Evolutionary conservation across 352 stramenopile species (phyloP), one percentile per base, ranked within the genome.

Genomic region (Phytophthora rubi): DNA sequence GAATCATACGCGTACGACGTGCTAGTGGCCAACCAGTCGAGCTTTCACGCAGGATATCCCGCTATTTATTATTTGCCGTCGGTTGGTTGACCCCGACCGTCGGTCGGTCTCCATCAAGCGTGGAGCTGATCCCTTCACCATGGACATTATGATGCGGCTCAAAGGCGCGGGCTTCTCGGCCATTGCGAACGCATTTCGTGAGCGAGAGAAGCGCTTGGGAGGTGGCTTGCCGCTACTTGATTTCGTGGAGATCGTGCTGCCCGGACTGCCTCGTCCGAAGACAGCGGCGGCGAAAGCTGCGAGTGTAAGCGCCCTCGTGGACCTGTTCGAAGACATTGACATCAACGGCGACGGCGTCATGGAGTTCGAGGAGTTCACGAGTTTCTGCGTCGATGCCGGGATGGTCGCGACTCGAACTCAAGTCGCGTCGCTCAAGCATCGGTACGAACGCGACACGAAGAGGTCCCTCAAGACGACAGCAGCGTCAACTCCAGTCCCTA

Each of bases 351-450:
- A 97, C 42, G 87, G 88, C 6, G 77, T 77, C 3, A 90, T 95
- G 76, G 89, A 97, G 48, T 95, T 94, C 57, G 86, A 92, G 26
- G 89, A 97, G 69, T 94, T 96, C 59, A 95, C 89, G 47, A 92
- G 82, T 23, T 97, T 91, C 58, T 97, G 89, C 63, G 87, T 96
- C 10, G 89, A 95, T 57, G 88, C 87, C 12, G 89, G 89, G 5
- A 95, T 96, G 84, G 76, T 93, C 37, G 85, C 88, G 7, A 92
- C 82, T 16, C 71, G 88, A 39, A 54, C 58, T 15, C 75, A 90
- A 28, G 68, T 68, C 0, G 53, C 68, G 2, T 79, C 61, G 0
- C 70, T 95, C 35, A 94, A 94, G 62, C 88, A 94, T 65, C 84
- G 81, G 13, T 95, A 94, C 55, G 74, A 92, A 47, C 80, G 85